Evolutionary conservation across 371 early-diverging fungal genomes (phyloP).

Genomic region (Mucor velutinosus): DNA sequence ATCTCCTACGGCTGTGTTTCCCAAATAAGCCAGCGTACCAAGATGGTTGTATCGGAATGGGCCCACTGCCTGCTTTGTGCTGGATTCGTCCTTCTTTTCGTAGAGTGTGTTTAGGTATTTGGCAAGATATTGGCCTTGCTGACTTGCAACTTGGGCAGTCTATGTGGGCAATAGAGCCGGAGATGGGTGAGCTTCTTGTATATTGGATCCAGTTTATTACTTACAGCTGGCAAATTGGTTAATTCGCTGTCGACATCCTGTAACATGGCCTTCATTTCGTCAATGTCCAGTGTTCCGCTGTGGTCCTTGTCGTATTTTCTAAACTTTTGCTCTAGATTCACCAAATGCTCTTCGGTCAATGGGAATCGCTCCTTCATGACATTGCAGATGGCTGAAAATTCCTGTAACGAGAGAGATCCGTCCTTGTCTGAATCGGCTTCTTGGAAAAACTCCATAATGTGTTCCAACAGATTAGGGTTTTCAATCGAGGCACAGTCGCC

Average conservation of each 20-base stretch:
- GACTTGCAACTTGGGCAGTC: slow-evolving; percentile 91
- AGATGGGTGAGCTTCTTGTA: neutral
- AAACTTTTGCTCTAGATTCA: slow-evolving; percentile 53
- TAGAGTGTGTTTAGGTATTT: slow-evolving; percentile 49
- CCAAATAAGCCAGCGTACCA: slow-evolving; percentile 84
- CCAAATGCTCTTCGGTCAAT: slow-evolving; percentile 58
- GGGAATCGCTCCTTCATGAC: slow-evolving; percentile 50
- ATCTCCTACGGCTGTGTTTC: slow-evolving; percentile 74
- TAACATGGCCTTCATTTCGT: slow-evolving; percentile 62
- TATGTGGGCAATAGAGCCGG: slow-evolving; percentile 12
- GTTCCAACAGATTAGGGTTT: slow-evolving; percentile 64
- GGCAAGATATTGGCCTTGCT: slow-evolving; percentile 78
- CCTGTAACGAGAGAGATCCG: slow-evolving; percentile 40
- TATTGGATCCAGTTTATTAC: slow-evolving; percentile 2
- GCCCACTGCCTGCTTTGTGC: slow-evolving; percentile 15
- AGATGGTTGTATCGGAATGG: slow-evolving; percentile 76
- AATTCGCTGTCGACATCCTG: slow-evolving; percentile 64
- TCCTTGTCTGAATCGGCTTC: slow-evolving; percentile 58
- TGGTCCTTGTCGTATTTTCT: slow-evolving; percentile 63
- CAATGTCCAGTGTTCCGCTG: slow-evolving; percentile 59
- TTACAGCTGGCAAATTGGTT: slow-evolving; percentile 77
- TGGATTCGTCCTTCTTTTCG: slow-evolving; percentile 9
- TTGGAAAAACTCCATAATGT: slow-evolving; percentile 56
- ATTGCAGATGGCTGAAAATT: slow-evolving; percentile 17
- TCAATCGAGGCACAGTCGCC: slow-evolving; percentile 89